Evolutionary conservation across 2,329 filamentous ascomycete genomes (phyloP).

Genomic region (Fusarium liriodendri): DNA sequence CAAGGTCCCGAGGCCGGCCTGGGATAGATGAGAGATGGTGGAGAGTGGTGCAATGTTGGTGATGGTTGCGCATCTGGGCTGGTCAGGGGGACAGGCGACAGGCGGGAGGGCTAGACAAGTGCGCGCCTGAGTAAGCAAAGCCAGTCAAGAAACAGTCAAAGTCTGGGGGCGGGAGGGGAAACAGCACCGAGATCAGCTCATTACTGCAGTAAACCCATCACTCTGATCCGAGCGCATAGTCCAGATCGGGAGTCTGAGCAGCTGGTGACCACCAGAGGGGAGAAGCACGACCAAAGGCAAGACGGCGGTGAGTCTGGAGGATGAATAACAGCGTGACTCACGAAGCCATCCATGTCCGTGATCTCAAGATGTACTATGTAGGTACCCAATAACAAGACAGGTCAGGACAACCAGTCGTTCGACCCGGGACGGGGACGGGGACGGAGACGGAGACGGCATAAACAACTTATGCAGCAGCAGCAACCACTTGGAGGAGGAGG

Average conservation of each 20-base stretch:
- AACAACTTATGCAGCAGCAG: neutral
- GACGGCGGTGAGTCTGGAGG: conserved; percentile 25
- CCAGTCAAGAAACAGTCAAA: conserved; percentile 15
- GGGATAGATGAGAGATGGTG: neutral
- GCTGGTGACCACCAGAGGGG: conserved; percentile 6
- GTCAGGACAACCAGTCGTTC: conserved; percentile 18
- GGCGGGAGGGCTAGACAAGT: conserved; percentile 13
- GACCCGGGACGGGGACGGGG: conserved; percentile 7
- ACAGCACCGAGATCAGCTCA: conserved; percentile 35
- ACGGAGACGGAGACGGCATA: neutral
- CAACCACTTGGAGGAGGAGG: neutral
- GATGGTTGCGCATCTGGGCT: conserved; percentile 17
- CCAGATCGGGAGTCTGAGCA: neutral
- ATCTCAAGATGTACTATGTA: neutral
- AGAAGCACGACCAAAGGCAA: conserved; percentile 5
- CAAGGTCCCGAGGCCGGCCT: neutral
- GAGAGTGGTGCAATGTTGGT: conserved; percentile 22
- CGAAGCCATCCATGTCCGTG: conserved; percentile 6
- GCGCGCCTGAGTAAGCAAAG: conserved; percentile 10
- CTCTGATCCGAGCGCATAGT: conserved; percentile 10
- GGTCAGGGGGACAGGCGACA: conserved; percentile 25
- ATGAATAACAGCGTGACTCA: conserved; percentile 25
- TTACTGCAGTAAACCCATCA: conserved; percentile 24
- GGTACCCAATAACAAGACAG: conserved; percentile 2
- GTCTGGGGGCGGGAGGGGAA: conserved; percentile 7